phyloP scores from a whole-genome alignment of 2,329 filamentous ascomycete genomes.

The Fusarium temperatum region DNA sequence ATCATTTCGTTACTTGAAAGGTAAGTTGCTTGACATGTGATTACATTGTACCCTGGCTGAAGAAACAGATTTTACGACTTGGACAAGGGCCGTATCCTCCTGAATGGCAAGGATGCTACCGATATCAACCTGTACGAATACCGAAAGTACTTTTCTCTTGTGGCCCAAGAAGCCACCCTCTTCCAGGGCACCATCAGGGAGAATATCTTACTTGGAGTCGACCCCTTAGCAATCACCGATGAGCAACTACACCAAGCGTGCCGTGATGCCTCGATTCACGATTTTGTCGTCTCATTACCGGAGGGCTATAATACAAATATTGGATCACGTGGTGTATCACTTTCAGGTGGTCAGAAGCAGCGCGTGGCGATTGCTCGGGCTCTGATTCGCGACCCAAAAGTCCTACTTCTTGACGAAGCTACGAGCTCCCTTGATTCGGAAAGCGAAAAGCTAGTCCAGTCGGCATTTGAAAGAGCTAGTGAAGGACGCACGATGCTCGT shows the following conservation, averaged over 20 bases:
- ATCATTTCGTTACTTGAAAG: conserved; percentile 71
- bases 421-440: conserved; percentile 75
- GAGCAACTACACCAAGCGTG: conserved; percentile 63
- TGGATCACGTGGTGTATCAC: conserved; percentile 71
- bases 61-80: conserved; percentile 72
- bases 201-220: conserved; percentile 73
- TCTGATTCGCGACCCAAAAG: conserved; percentile 69
- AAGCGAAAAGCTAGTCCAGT: conserved; percentile 69
- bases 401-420: conserved; percentile 77
- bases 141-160: conserved; percentile 72
- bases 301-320: conserved; percentile 74
- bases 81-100: conserved; percentile 69
- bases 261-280: conserved; percentile 72
- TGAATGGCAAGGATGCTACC: conserved; percentile 69
- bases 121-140: conserved; percentile 69
- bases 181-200: conserved; percentile 76
- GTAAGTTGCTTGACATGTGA: conserved; percentile 11
- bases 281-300: conserved; percentile 74
- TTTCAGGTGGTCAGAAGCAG: conserved; percentile 79
- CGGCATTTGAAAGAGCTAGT: conserved; percentile 71
- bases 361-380: conserved; percentile 75
- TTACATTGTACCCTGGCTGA: not conserved
- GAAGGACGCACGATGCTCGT: conserved; percentile 74
- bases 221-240: conserved; percentile 60
- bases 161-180: conserved; percentile 78